These are phyloP conservation scores for Cyberlindnera subsufficiens DNA, from an alignment of 805 yeast species.

Conservation along the genomic window DNA sequence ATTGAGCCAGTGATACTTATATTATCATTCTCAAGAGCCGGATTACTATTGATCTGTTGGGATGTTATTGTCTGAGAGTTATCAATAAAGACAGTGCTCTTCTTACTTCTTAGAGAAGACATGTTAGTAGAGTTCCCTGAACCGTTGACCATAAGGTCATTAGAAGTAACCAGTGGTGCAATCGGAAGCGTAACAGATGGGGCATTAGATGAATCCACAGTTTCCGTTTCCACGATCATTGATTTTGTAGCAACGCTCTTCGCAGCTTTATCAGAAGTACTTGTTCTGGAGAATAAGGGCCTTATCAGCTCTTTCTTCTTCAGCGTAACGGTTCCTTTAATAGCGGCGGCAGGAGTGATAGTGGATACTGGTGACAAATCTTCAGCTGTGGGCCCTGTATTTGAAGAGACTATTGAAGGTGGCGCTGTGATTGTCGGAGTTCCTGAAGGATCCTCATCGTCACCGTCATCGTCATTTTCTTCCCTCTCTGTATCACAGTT, in stretches of 20 bases:
- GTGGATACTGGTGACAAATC: background rate
- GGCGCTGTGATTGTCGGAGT: slow-evolving; percentile 1
- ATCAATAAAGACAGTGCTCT: slow-evolving; percentile 26
- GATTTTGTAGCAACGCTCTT: slow-evolving; percentile 20
- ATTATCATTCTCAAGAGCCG: slow-evolving; percentile 15
- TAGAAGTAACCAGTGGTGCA: slow-evolving; percentile 10
- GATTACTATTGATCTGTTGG: slow-evolving; percentile 7
- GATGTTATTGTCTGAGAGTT: slow-evolving; percentile 4
- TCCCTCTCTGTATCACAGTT: background rate
- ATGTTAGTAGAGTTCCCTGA: slow-evolving; percentile 19
- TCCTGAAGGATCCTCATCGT: background rate
- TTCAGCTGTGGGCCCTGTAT: background rate
- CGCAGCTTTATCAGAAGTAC: slow-evolving; percentile 18
- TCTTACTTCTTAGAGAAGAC: slow-evolving; percentile 29
- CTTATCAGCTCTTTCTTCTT: slow-evolving; percentile 18
- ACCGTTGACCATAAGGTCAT: slow-evolving; percentile 18
- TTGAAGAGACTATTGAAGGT: background rate
- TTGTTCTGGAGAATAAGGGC: slow-evolving; percentile 21
- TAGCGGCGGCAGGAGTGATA: slow-evolving; percentile 1
- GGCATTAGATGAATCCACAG: slow-evolving; percentile 41
- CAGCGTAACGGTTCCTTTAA: slow-evolving; percentile 2
- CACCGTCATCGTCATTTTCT: background rate
- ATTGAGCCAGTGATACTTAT: slow-evolving; percentile 22
- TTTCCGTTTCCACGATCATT: slow-evolving; percentile 58
- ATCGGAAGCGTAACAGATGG: slow-evolving; percentile 24